Percentiles rank a stretch among this genome's conserved stretches.
These are phyloP conservation scores for Nepenthes mirabilis DNA, from an alignment of 148 eudicot genomes.

Conservation along the genomic window DNA sequence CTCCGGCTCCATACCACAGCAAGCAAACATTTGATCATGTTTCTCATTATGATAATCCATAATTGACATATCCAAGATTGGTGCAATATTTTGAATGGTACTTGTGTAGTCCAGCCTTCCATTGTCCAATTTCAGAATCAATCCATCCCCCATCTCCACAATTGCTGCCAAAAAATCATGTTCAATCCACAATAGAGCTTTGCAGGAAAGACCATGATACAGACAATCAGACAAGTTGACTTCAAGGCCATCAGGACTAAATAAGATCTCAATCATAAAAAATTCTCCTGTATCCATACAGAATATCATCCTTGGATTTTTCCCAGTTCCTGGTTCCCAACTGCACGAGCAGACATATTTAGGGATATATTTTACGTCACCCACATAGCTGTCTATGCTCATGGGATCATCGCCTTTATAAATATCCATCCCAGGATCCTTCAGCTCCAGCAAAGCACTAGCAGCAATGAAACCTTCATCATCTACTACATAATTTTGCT, in stretches of 20 bases:
- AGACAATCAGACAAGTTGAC: constrained; percentile 67
- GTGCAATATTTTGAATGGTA: constrained; percentile 83
- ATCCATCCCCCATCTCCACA: constrained; percentile 91
- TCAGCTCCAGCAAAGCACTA: constrained; percentile 76
- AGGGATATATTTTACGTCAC: constrained; percentile 28
- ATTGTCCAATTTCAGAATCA: constrained; percentile 70
- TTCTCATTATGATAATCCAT: constrained; percentile 81
- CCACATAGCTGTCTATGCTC: constrained; percentile 52
- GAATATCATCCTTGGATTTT: constrained; percentile 55
- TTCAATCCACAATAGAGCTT: constrained; percentile 66
- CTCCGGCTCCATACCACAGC: constrained; percentile 93
- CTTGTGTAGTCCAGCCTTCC: constrained; percentile 40
- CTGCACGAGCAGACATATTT: constrained; percentile 78
- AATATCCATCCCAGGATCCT: constrained; percentile 41
- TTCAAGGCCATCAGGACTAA: constrained; percentile 38
- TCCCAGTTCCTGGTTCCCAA: constrained; percentile 62
- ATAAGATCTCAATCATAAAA: constrained; percentile 48
- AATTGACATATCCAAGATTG: constrained; percentile 85
- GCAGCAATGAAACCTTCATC: constrained; percentile 95
- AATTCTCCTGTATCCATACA: constrained; percentile 76
- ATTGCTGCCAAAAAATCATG: constrained; percentile 75
- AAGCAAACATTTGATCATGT: constrained; percentile 96
- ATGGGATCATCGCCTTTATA: constrained; percentile 82
- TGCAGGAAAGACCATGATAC: constrained; percentile 54
- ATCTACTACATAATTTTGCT: constrained; percentile 49